These are phyloP conservation scores for Pulveroboletus sp. DNA, from an alignment of 768 basidiomycete species.

Conservation along the genomic window DNA sequence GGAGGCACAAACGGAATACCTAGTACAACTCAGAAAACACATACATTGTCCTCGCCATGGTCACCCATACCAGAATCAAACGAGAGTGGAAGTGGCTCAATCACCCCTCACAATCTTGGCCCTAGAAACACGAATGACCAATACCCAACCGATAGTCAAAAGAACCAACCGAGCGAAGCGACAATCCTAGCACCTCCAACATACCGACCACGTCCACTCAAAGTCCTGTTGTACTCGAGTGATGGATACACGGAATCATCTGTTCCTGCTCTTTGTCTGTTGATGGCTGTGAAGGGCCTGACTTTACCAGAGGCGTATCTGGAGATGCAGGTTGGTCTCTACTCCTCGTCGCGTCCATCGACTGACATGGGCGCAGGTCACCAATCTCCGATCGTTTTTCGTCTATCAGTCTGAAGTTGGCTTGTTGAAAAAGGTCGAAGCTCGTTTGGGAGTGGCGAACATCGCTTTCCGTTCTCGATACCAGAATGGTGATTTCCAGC, in stretches of 20 bases:
- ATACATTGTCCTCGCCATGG: slow-evolving; percentile 15
- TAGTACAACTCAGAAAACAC: slow-evolving; percentile 9
- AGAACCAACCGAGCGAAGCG: slow-evolving; percentile 11
- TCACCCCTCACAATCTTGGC: slow-evolving; percentile 9
- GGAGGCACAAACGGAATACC: slow-evolving; percentile 4
- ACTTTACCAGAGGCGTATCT: slow-evolving; percentile 88
- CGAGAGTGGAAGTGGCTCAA: slow-evolving; percentile 18
- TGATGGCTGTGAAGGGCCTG: slow-evolving; percentile 72
- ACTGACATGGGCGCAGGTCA: slow-evolving; percentile 35
- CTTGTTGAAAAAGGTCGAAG: slow-evolving; percentile 68
- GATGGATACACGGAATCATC: slow-evolving; percentile 94
- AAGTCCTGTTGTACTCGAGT: slow-evolving; percentile 75
- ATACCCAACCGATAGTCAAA: slow-evolving; percentile 14
- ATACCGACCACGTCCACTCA: slow-evolving; percentile 56
- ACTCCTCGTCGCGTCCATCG: not conserved
- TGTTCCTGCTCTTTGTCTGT: slow-evolving; percentile 77
- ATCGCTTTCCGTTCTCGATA: slow-evolving; percentile 23
- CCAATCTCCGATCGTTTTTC: slow-evolving; percentile 80
- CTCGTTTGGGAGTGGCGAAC: slow-evolving; percentile 32
- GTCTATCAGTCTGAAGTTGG: slow-evolving; percentile 82
- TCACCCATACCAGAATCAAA: slow-evolving; percentile 15
- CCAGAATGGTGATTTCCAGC: slow-evolving; percentile 21
- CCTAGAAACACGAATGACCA: slow-evolving; percentile 6
- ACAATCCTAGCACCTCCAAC: slow-evolving; percentile 14
- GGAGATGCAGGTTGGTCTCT: slow-evolving; percentile 59